Evolutionary conservation across 495 filamentous ascomycete species (phyloP).

Genomic region (Aspergillus kassunensis): DNA sequence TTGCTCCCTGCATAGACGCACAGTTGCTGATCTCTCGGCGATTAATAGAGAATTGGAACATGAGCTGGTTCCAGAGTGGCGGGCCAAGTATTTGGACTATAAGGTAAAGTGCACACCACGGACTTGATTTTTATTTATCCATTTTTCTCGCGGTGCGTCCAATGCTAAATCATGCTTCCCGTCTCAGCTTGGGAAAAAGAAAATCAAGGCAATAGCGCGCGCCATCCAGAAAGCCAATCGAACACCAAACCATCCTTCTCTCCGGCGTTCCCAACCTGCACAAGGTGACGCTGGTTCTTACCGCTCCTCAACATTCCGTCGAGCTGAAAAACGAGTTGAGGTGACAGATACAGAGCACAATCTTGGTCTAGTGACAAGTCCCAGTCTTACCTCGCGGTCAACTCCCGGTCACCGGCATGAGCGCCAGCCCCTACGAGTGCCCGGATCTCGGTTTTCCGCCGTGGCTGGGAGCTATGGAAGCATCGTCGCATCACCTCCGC

Average conservation of each 20-base stretch:
- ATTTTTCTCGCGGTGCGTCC: neutral
- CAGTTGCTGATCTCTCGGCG: conserved; percentile 8
- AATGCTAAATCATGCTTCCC: conserved; percentile 2
- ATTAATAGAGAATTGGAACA: conserved; percentile 68
- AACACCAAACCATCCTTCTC: conserved; percentile 45
- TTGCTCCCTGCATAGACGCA: conserved; percentile 8
- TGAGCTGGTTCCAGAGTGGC: conserved; percentile 89
- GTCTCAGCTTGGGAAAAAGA: conserved; percentile 71
- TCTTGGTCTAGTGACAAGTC: conserved; percentile 10
- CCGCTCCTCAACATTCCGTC: conserved; percentile 13
- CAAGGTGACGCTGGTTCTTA: conserved; percentile 11
- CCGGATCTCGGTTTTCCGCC: conserved; percentile 38
- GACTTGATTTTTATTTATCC: neutral
- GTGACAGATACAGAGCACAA: conserved; percentile 13
- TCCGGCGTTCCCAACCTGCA: conserved; percentile 18
- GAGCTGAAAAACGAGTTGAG: conserved; percentile 24
- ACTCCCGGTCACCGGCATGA: conserved; percentile 27
- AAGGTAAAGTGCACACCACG: conserved; percentile 53
- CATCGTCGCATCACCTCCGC: conserved; percentile 63
- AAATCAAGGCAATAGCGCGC: conserved; percentile 73
- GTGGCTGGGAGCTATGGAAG: conserved; percentile 64
- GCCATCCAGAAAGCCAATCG: conserved; percentile 60
- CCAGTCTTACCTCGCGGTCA: conserved; percentile 20
- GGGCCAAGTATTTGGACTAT: conserved; percentile 88
- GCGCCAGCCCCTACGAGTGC: conserved; percentile 36